phyloP scores from a whole-genome alignment of 1,139 yeast species.

The Arxiozyma bovina region DNA sequence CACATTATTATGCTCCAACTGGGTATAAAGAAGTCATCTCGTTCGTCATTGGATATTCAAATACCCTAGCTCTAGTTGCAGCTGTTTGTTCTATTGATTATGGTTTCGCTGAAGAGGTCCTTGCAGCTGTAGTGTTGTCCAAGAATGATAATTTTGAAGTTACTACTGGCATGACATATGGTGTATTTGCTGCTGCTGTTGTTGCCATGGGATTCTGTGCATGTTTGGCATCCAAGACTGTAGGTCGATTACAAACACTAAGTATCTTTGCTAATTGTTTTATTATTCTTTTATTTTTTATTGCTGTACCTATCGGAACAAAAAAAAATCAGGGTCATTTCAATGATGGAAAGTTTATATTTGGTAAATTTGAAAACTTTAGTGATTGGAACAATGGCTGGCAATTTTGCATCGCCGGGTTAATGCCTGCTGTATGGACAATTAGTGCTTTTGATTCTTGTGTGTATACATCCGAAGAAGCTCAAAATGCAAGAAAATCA shows the following conservation, averaged over 20 bases:
- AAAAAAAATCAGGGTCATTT: slow-evolving; percentile 28
- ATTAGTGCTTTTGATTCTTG: slow-evolving; percentile 64
- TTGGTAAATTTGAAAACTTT: slow-evolving; percentile 46
- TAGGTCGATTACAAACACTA: slow-evolving; percentile 51
- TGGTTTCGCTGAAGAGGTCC: slow-evolving; percentile 48
- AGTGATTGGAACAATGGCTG: slow-evolving; percentile 59
- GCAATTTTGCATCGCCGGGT: slow-evolving; percentile 38
- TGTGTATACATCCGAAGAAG: slow-evolving; percentile 67
- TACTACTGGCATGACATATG: slow-evolving; percentile 43
- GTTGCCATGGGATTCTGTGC: slow-evolving; percentile 40
- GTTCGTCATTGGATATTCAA: slow-evolving; percentile 51
- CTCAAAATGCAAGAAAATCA: slow-evolving; percentile 53
- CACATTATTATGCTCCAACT: slow-evolving; percentile 46
- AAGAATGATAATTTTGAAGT: slow-evolving; percentile 40
- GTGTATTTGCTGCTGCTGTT: slow-evolving; percentile 47
- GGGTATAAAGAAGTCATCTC: slow-evolving; percentile 37
- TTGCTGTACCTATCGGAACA: slow-evolving; percentile 57
- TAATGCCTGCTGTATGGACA: slow-evolving; percentile 59
- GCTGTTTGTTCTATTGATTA: slow-evolving; percentile 51
- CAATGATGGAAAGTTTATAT: slow-evolving; percentile 41
- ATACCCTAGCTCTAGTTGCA: slow-evolving; percentile 49
- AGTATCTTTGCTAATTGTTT: slow-evolving; percentile 50
- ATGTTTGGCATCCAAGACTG: slow-evolving; percentile 42
- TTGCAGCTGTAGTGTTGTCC: slow-evolving; percentile 43
- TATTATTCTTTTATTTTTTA: slow-evolving; percentile 49